Evolutionary conservation across 2,329 filamentous ascomycete genomes (phyloP).

Genomic region (Juglanconis oblonga): DNA sequence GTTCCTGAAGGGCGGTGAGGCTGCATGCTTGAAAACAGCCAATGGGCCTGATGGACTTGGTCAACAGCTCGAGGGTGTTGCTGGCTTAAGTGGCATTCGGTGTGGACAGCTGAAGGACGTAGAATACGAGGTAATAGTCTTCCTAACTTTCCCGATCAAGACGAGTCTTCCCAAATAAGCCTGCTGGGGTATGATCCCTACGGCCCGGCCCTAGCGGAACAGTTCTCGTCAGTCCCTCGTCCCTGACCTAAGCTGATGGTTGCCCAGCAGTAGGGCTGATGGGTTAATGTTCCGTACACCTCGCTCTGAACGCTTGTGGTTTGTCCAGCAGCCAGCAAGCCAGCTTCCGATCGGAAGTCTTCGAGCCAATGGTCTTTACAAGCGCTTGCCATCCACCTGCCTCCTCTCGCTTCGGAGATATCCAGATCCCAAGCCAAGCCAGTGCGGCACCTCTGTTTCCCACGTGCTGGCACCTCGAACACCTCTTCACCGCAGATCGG

Average conservation of each 20-base stretch:
- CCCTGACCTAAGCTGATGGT: conserved; percentile 8
- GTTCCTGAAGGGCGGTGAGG: no score
- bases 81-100: no score
- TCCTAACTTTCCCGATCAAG: no score
- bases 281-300: background rate
- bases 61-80: no score
- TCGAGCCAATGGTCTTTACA: background rate
- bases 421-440: background rate
- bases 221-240: conserved; percentile 8
- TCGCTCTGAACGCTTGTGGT: background rate
- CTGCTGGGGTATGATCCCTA: background rate
- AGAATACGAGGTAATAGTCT: no score
- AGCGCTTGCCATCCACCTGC: background rate
- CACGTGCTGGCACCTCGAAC: background rate
- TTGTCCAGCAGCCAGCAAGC: background rate
- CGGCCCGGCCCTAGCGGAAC: background rate
- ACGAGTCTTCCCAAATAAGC: background rate
- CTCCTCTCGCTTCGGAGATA: background rate
- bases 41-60: no score
- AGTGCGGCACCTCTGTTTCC: background rate
- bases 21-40: no score
- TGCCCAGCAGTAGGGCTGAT: conserved; percentile 12
- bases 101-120: no score
- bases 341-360: background rate
- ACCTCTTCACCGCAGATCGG: background rate